Evolutionary conservation across 805 yeast species (phyloP), one percentile per base, ranked within the genome.

Genomic region (Yueomyces sp.): DNA sequence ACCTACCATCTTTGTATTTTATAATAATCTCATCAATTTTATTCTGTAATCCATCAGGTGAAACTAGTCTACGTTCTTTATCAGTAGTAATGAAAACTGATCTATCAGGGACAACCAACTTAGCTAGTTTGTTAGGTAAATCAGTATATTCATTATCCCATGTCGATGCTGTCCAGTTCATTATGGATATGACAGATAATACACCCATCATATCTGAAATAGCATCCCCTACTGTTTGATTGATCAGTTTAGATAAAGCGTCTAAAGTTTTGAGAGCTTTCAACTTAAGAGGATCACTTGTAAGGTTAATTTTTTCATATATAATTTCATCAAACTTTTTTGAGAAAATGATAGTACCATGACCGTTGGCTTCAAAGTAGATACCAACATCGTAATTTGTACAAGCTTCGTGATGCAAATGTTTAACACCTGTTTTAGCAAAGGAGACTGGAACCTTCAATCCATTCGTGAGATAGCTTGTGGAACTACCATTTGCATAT

Each of bases 281-380:
- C 6, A 68, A 56, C 0, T 57, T 45, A 9, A 19, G n/a, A 33
- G 59, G 49, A 41, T 63, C 61, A 32, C 54, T 54, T 2, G 54
- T 53, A 45, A 76, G 68, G 4, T 67, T 66, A 5, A 34, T 34
- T 19, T 65, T 44, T 9, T 60, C 51, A 26, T 26, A 29, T 40
- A 62, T 53, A n/a, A 67, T 57, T 32, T 57, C 53, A 28, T 62
- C 62, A 44, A 76, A 75, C 11, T 65, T 60, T 1, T 76, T 70
- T 4, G 85, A 77, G 59, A 92, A 92, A 26, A 86, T 69, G 5
- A 90, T 94, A 0, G 98, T 92, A 11, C 98, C 98, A 59, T 92
- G 98, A n/a, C 98, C 98, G 59, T 92, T 92, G 43, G 98, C 98
- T 67, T 92, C 98, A 54, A 92, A 92, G 64, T 92, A 92, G 12